phyloP scores from a whole-genome alignment of 192 early-diverging fungal species.

The Thamnidium elegans region DNA sequence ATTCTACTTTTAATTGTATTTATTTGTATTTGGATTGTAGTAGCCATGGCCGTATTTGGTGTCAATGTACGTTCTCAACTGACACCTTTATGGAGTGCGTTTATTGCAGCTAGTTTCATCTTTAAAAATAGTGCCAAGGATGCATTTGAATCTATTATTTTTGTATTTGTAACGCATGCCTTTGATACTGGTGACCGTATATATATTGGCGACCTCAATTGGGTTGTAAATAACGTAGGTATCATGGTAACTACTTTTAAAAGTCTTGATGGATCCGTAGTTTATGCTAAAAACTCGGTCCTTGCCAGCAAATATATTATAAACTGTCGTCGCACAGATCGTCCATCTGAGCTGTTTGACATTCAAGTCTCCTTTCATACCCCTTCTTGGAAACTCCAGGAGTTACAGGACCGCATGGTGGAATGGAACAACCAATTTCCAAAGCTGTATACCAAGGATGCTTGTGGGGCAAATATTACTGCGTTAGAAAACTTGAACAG shows the following conservation, averaged over 20 bases:
- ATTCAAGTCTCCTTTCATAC: constrained; percentile 73
- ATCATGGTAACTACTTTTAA: constrained; percentile 79
- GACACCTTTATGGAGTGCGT: constrained; percentile 64
- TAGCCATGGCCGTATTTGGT: constrained; percentile 44
- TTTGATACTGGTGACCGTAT: constrained; percentile 80
- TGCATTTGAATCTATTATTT: constrained; percentile 80
- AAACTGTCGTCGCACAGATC: constrained; percentile 70
- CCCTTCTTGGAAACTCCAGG: constrained; percentile 62
- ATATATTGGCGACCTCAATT: constrained; percentile 61
- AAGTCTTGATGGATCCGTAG: constrained; percentile 72
- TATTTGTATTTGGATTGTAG: constrained; percentile 46
- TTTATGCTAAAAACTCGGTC: constrained; percentile 71
- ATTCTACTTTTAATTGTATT: constrained; percentile 60
- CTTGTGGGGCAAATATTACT: constrained; percentile 53
- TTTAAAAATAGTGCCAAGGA: constrained; percentile 80
- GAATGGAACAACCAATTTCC: constrained; percentile 47
- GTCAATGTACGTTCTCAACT: constrained; percentile 61
- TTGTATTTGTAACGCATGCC: constrained; percentile 78
- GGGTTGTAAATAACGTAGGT: constrained; percentile 74
- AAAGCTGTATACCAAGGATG: constrained; percentile 56
- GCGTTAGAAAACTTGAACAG: constrained; percentile 58
- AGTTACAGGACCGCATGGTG: constrained; percentile 63
- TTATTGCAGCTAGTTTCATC: constrained; percentile 80
- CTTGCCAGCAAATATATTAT: constrained; percentile 64
- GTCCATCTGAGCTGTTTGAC: constrained; percentile 30